Conservation (phyloP, 306 rosid species). For the Glycyrrhiza uralensis region DNA sequence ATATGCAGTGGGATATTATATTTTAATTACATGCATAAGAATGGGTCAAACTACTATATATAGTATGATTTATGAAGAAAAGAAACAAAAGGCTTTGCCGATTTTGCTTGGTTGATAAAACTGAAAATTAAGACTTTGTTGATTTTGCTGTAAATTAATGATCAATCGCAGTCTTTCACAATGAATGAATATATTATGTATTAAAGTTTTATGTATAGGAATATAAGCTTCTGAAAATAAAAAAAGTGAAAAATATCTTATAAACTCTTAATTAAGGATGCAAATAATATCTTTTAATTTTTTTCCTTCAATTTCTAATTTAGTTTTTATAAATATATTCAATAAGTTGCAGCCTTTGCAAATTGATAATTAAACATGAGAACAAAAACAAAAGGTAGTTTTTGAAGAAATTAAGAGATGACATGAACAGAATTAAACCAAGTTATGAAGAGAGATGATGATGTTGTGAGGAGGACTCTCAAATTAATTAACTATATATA, state of each 20-base stretch:
- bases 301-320: not conserved
- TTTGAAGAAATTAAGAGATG: not conserved
- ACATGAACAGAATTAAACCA: not conserved
- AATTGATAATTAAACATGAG: not conserved
- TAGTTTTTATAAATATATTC: not conserved
- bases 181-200: not conserved
- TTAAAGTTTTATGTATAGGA: not conserved
- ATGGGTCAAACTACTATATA: slow-evolving; percentile 14
- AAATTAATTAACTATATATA: not conserved
- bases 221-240: not conserved
- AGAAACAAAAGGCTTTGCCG: not conserved
- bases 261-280: not conserved
- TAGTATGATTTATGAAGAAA: not conserved
- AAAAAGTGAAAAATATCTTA: not conserved
- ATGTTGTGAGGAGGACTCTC: not conserved
- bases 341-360: not conserved
- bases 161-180: not conserved
- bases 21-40: not conserved
- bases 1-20: not conserved
- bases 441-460: not conserved
- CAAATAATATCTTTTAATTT: not conserved
- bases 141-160: too few relatives aligned
- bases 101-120: not conserved
- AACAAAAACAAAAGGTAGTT: not conserved
- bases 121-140: too few relatives aligned